Percentiles rank a stretch among this genome's conserved stretches.
phyloP scores from a whole-genome alignment of 148 eudicot species.

The Heliamphora exappendiculata region DNA sequence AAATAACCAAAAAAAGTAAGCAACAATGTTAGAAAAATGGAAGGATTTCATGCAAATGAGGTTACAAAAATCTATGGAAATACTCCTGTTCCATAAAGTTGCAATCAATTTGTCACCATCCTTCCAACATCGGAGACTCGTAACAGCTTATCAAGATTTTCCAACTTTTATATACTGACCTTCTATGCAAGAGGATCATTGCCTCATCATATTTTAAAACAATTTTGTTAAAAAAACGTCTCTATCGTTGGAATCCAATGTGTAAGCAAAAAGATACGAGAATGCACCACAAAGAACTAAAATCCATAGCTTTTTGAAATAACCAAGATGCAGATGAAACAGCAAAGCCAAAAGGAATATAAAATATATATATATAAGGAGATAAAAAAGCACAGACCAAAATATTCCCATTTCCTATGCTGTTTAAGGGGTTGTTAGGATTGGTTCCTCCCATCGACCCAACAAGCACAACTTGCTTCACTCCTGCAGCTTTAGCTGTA shows the following conservation, averaged over 20 bases:
- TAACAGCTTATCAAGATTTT: not conserved
- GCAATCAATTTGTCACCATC: not conserved
- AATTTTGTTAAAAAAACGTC: not conserved
- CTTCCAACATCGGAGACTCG: not conserved
- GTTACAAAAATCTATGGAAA: not conserved
- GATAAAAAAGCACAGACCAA: conserved; percentile 38
- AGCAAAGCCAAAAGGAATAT: not conserved
- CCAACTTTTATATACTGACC: not conserved
- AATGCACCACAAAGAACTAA: not conserved
- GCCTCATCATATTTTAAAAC: not conserved
- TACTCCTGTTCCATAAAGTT: not conserved
- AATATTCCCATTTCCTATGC: conserved; percentile 87
- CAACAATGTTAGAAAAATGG: not conserved
- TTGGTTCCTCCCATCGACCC: conserved; percentile 99
- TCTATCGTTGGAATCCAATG: not conserved
- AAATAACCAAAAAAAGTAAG: not conserved
- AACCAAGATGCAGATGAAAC: not conserved
- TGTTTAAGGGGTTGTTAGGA: conserved; percentile 70
- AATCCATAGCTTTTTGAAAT: not conserved
- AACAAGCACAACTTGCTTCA: conserved; percentile 89
- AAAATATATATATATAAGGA: not conserved
- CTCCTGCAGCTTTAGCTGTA: conserved; percentile 97
- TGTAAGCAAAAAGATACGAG: not conserved
- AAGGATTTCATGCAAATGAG: not conserved
- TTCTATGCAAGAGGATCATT: not conserved